Conservation (phyloP, 2,329 filamentous ascomycete genomes). For the Chaetoscypha palmicola region DNA sequence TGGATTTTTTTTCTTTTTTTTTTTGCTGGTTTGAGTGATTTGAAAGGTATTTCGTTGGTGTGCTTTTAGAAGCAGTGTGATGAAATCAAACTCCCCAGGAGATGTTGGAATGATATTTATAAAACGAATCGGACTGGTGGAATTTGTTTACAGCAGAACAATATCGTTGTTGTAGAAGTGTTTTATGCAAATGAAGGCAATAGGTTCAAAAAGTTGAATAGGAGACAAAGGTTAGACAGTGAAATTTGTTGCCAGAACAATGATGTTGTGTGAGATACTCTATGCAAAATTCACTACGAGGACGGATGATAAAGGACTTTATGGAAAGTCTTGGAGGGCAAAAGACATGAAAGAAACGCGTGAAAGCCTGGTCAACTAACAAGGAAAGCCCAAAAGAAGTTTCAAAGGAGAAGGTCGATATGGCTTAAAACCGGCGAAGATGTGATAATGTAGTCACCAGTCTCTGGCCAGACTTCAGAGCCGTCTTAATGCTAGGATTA, state of each 20-base stretch:
- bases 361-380: too few relatives aligned
- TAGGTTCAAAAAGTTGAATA: background rate
- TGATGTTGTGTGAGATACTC: background rate
- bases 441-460: background rate
- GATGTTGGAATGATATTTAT: background rate
- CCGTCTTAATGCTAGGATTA: background rate
- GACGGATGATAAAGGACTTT: background rate
- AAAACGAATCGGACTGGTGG: background rate
- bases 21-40: background rate
- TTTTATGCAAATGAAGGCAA: background rate
- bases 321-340: background rate
- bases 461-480: background rate
- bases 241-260: constrained; percentile 6
- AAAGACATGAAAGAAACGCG: background rate
- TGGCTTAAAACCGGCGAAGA: background rate
- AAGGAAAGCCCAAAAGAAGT: too few relatives aligned
- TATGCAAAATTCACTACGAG: background rate
- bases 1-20: background rate
- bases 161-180: background rate
- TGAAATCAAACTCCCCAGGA: background rate
- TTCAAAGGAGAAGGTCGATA: too few relatives aligned
- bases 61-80: background rate
- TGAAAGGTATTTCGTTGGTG: background rate
- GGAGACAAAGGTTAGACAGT: background rate
- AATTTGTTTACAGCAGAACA: background rate